Evolutionary conservation across 2,329 filamentous ascomycete species (phyloP).

Genomic region (Paecilomyces sp.): DNA sequence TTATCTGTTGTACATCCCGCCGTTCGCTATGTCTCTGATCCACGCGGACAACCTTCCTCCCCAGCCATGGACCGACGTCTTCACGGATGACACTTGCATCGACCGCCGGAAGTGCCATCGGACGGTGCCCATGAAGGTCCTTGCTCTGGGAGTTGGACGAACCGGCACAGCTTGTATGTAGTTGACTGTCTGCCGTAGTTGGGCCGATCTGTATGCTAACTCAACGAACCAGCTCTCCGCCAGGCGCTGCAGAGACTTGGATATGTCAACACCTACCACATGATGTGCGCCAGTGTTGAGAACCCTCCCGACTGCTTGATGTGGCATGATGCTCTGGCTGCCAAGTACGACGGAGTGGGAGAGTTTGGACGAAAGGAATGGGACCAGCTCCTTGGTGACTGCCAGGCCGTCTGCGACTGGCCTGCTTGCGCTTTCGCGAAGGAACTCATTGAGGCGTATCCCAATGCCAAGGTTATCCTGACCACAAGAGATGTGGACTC

Average conservation of each 20-base stretch:
- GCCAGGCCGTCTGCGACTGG: constrained; percentile 62
- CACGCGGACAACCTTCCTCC: constrained; percentile 31
- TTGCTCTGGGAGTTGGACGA: constrained; percentile 61
- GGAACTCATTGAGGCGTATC: constrained; percentile 65
- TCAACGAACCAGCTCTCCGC: constrained; percentile 22
- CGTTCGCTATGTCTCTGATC: constrained; percentile 23
- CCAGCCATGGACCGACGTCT: constrained; percentile 36
- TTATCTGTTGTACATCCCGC: constrained; percentile 5
- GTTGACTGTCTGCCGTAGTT: neutral
- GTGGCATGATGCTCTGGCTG: constrained; percentile 62
- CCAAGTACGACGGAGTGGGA: constrained; percentile 56
- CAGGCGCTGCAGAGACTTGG: constrained; percentile 60
- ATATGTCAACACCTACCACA: constrained; percentile 64
- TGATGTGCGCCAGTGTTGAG: constrained; percentile 64
- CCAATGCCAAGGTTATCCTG: constrained; percentile 64
- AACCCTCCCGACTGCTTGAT: constrained; percentile 61
- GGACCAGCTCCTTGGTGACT: constrained; percentile 61
- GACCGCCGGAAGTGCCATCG: constrained; percentile 59
- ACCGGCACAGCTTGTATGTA: constrained; percentile 63
- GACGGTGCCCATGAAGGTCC: constrained; percentile 64
- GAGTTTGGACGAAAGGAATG: constrained; percentile 60
- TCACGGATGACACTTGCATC: constrained; percentile 61
- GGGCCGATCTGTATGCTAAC: neutral
- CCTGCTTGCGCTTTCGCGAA: constrained; percentile 61
- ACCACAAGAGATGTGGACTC: constrained; percentile 60